Base-by-base conservation (phyloP, 306 rosid species). In the Macrotyloma uniflorum region DNA sequence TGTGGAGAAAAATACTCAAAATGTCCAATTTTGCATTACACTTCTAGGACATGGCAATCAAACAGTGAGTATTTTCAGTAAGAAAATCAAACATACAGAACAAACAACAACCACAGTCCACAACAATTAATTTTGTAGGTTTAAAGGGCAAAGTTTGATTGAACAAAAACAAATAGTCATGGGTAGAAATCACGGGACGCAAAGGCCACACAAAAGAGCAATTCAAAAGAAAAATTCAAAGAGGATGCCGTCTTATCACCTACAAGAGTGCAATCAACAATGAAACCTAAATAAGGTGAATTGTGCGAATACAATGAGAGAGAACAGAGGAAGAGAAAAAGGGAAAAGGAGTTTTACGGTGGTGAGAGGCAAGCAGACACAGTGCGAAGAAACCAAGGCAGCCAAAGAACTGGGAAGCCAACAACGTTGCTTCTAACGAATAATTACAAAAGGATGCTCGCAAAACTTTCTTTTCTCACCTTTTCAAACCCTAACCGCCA, bases 401-500 rank as follows among this genome's bases (percentile, higher is more conserved):
- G 65, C 18, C n/a, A n/a, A n/a, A n/a, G 72, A 61, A 5, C 13
- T 33, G 5, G n/a, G 45, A 22, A 81, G 80, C 63, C 11, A 46
- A 72, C 8, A 46, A 72, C 66, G 75, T 54, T 4, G n/a, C 38
- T 45, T 19, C 28, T 13, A 70, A 70, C 33, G 32, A 57, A n/a
- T 26, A 26, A 65, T 32, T 15, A 71, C 35, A 4, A 47, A 64
- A 42, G 6, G 53, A 30, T 35, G 1, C 57, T 24, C 20, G 3
- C 28, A 68, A 4, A 12, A 6, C 14, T 8, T 61, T 23, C 22
- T 43, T 22, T 67, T 67, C 72, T 67, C 54, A 20, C 50, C 40
- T 43, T 66, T 67, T 67, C 18, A 67, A 85, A 85, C 88, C 84
- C 86, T 85, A 82, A 85, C 88, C 82, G 88, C 88, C 82, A 79